These are phyloP conservation scores for Microthyrium microscopicum DNA, from an alignment of 2,329 filamentous ascomycete genomes.

Conservation along the genomic window DNA sequence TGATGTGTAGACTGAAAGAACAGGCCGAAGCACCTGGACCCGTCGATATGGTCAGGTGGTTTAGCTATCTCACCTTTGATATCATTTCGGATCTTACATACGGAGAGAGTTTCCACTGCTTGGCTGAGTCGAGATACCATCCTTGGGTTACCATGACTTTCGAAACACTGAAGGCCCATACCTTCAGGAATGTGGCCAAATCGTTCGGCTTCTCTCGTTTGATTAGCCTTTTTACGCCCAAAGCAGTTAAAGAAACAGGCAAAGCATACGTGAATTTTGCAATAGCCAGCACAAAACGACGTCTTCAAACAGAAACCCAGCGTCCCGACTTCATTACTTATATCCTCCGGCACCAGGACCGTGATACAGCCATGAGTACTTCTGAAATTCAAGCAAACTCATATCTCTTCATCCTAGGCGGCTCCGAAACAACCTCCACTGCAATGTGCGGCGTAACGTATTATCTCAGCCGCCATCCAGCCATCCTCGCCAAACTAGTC, in stretches of 20 bases:
- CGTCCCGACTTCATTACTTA: slow-evolving; percentile 3
- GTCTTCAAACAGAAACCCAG: not conserved
- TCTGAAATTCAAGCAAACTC: slow-evolving; percentile 24
- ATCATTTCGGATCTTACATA: slow-evolving; percentile 7
- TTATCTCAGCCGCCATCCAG: slow-evolving; percentile 16
- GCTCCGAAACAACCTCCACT: slow-evolving; percentile 28
- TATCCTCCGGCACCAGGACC: slow-evolving; percentile 12
- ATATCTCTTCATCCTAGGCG: slow-evolving; percentile 20
- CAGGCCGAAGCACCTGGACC: not conserved
- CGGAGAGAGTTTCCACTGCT: slow-evolving; percentile 4
- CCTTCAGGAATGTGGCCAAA: not conserved
- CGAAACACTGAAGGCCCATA: not conserved
- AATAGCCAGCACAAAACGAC: not conserved
- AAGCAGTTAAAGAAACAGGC: not conserved
- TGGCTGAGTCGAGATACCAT: not conserved
- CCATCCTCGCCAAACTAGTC: slow-evolving; percentile 13
- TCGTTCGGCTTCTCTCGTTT: not conserved
- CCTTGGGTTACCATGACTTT: slow-evolving; percentile 4
- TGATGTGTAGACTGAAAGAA: slow-evolving; percentile 11
- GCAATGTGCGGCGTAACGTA: slow-evolving; percentile 22
- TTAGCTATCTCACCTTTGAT: slow-evolving; percentile 7
- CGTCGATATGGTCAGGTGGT: slow-evolving; percentile 6
- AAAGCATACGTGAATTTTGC: not conserved
- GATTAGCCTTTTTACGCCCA: not conserved
- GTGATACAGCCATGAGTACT: slow-evolving; percentile 11